Evolutionary conservation across 306 rosid species (phyloP), one percentile per base, ranked within the genome.

Genomic region (Prosopis cineraria): DNA sequence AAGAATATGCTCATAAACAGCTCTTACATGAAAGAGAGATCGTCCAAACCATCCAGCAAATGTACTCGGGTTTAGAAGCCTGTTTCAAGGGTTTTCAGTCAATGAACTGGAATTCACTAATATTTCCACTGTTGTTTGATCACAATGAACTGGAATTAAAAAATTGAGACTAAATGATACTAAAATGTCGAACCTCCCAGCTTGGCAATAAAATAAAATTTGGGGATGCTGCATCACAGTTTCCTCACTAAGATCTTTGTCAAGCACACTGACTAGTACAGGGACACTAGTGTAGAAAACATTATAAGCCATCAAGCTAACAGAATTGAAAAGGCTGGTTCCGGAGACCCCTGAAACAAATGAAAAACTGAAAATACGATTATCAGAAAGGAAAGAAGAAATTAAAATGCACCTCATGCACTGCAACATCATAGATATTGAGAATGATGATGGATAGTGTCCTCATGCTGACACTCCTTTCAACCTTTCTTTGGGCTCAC

Each of bases 241-340:
- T 88, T 96, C 93, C 85, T 96, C 99, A 70, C 84, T 73, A 75
- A 96, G 98, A 91, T 96, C 99, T 87, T 96, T 93, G 88, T 96
- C 99, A 81, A 96, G 97, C 75, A 87, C 96, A 19, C 99, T 91
- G 79, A 87, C 97, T 77, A 93, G 88, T 81, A 95, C 98, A 69
- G 99, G 99, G 76, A 95, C 83, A 81, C 99, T 95, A 10, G 99
- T 95, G 89, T 93, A 96, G 91, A 96, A 91, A 84, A 96, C 99
- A 88, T 96, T 96, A 82, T 96, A 96, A 76, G 99, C 99, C 99
- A 96, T 96, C 94, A 96, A 86, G 90, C 99, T 96, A 64, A 96
- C 96, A 74, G 99, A 96, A 81, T 96, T 96, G 81, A 96, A 96
- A 77, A 96, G 97, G 87, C 99, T 96, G 70, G 99, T 90, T 82